phyloP scores from a whole-genome alignment of 768 basidiomycete species.

The Russula emetica region DNA sequence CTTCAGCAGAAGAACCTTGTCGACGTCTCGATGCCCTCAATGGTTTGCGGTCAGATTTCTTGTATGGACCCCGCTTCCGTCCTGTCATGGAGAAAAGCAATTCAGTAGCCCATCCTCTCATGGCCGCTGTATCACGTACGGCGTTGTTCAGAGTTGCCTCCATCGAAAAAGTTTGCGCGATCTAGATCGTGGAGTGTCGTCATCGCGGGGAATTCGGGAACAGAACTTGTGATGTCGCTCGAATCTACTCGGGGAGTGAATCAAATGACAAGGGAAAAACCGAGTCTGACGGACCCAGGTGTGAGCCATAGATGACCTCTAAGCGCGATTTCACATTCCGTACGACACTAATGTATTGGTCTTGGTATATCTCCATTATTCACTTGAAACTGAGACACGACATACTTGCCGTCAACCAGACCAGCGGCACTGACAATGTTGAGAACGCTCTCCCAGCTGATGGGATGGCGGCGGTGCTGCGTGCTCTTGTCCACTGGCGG shows the following conservation, averaged over 20 bases:
- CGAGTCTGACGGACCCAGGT: conserved; percentile 5
- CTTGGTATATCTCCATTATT: not conserved
- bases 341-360: conserved; percentile 6
- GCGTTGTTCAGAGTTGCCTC: not conserved
- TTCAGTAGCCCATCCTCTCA: not conserved
- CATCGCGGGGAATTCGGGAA: not conserved
- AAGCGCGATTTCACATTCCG: conserved; percentile 22
- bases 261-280: not conserved
- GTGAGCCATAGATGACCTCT: conserved; percentile 21
- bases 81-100: not conserved
- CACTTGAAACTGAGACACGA: conserved; percentile 2
- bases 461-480: conserved; percentile 59
- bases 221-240: conserved; percentile 2
- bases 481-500: conserved; percentile 54
- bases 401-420: conserved; percentile 32
- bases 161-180: conserved; percentile 13
- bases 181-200: conserved; percentile 13
- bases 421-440: conserved; percentile 46
- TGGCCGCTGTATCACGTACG: not conserved
- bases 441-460: conserved; percentile 63
- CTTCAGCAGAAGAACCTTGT: not conserved
- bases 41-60: conserved; percentile 7
- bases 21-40: not conserved
- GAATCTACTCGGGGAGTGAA: conserved; percentile 9
- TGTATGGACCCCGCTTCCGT: conserved; percentile 5